These are phyloP conservation scores for Torulaspora pretoriensis DNA, from an alignment of 1,139 yeast species.

Conservation along the genomic window DNA sequence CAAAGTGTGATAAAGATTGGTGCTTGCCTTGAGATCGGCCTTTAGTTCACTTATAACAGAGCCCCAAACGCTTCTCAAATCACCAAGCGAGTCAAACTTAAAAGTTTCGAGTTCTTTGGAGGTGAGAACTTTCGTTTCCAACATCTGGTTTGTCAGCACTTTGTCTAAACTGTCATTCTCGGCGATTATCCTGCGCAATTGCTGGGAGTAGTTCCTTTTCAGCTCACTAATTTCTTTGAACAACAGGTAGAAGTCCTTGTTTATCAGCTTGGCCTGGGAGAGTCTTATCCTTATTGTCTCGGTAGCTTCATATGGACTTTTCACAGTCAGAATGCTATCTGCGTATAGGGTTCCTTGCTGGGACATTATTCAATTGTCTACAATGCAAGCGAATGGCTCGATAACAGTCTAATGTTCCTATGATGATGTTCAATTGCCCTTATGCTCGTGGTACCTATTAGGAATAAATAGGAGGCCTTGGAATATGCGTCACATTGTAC, in stretches of 20 bases:
- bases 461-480: too few relatives aligned
- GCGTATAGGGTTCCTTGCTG: slow-evolving; percentile 43
- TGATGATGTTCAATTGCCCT: not conserved
- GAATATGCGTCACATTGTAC: too few relatives aligned
- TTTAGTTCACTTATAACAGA: slow-evolving; percentile 50
- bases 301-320: slow-evolving; percentile 47
- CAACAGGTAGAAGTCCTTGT: slow-evolving; percentile 51
- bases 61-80: slow-evolving; percentile 55
- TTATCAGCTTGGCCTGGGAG: slow-evolving; percentile 45
- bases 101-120: slow-evolving; percentile 37
- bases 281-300: slow-evolving; percentile 46
- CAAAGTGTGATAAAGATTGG: slow-evolving; percentile 48
- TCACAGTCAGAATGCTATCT: slow-evolving; percentile 43
- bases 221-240: slow-evolving; percentile 51
- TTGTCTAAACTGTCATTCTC: slow-evolving; percentile 43
- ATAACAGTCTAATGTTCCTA: not conserved
- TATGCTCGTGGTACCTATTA: too few relatives aligned
- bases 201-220: slow-evolving; percentile 48
- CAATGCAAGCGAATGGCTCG: not conserved
- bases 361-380: slow-evolving; percentile 17
- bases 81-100: slow-evolving; percentile 51
- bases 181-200: slow-evolving; percentile 47
- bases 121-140: slow-evolving; percentile 37
- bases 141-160: slow-evolving; percentile 33
- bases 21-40: slow-evolving; percentile 51